A percentile compares a stretch with the other conserved stretches of the same genome.
Evolutionary conservation across 805 yeast species (phyloP).

Genomic region (Yamadazyma sp.): DNA sequence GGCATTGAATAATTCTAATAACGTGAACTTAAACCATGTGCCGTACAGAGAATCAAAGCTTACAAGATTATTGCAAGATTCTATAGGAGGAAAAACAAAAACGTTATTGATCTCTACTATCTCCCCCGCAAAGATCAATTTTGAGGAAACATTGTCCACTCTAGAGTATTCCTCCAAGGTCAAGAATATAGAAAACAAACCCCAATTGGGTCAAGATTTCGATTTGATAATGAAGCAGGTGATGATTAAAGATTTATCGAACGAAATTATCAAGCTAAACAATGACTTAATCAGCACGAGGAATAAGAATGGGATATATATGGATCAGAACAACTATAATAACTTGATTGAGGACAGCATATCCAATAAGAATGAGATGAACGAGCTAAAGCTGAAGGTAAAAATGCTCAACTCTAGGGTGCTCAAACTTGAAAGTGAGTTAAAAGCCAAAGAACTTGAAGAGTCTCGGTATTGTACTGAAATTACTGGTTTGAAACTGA

Average conservation of each 20-base stretch:
- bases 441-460: constrained; percentile 5
- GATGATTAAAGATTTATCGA: constrained; percentile 52
- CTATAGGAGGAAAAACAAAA: constrained; percentile 85
- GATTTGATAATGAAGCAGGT: constrained; percentile 49
- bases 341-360: constrained; percentile 18
- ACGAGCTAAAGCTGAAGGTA: constrained; percentile 14
- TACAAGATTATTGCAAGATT: constrained; percentile 73
- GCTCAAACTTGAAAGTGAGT: constrained; percentile 6
- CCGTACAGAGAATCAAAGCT: constrained; percentile 86
- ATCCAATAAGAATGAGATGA: constrained; percentile 15
- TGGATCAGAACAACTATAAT: constrained; percentile 58
- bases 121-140: constrained; percentile 75
- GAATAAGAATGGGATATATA: constrained; percentile 61
- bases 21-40: constrained; percentile 51
- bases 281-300: constrained; percentile 63
- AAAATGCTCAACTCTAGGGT: constrained; percentile 6
- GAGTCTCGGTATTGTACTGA: background rate
- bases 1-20: constrained; percentile 3
- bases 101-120: constrained; percentile 87
- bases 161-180: constrained; percentile 88
- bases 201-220: constrained; percentile 45
- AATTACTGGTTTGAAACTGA: constrained; percentile 9
- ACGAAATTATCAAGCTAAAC: constrained; percentile 55
- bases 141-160: constrained; percentile 82
- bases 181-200: constrained; percentile 69